Evolutionary conservation across 202 grass and related monocot genomes (phyloP).

Genomic region (Zoysia matrella): DNA sequence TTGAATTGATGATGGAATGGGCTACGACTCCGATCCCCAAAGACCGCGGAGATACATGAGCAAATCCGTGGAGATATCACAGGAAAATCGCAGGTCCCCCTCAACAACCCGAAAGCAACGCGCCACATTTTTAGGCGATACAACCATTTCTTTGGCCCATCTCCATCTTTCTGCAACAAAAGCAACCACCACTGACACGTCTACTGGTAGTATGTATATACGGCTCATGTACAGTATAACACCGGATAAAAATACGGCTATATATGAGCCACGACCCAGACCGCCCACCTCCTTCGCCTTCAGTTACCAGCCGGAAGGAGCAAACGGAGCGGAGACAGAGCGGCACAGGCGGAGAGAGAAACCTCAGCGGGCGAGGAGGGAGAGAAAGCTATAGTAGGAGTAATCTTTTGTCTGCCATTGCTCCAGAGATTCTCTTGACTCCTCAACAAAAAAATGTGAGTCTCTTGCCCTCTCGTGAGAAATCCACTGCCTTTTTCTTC

Average conservation of each 20-base stretch:
- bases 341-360: constrained; percentile 24
- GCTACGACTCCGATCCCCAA: constrained; percentile 18
- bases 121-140: constrained; percentile 30
- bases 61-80: constrained; percentile 33
- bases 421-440: constrained; percentile 35
- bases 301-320: constrained; percentile 33
- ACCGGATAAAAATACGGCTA: constrained; percentile 42
- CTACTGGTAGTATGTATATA: not conserved
- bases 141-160: constrained; percentile 4
- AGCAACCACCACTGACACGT: not conserved
- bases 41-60: constrained; percentile 2
- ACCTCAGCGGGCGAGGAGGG: not conserved
- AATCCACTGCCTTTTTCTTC: not conserved
- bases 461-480: not conserved
- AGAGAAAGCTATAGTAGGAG: constrained; percentile 19
- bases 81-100: constrained; percentile 31
- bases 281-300: constrained; percentile 9
- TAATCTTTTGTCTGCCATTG: constrained; percentile 19
- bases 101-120: constrained; percentile 44
- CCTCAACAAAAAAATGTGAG: constrained; percentile 43
- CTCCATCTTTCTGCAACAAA: not conserved
- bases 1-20: not conserved
- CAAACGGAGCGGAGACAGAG: constrained; percentile 32
- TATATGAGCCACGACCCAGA: constrained; percentile 12
- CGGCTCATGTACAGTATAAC: not conserved